These are phyloP conservation scores for Leccinum uliginosum DNA, from an alignment of 768 basidiomycete species.

Conservation along the genomic window DNA sequence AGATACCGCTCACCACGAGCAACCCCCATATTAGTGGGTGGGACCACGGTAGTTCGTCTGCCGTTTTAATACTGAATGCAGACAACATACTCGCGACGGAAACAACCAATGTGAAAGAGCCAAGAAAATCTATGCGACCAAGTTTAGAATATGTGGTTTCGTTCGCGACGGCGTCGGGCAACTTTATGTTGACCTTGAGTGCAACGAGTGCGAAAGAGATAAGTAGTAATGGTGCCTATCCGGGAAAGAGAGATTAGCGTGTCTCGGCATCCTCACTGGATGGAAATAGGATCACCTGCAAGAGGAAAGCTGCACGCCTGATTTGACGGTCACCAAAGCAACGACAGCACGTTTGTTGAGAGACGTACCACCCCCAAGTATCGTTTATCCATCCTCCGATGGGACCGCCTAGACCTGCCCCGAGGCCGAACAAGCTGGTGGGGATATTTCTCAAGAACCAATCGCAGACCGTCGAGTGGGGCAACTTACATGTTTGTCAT, in stretches of 20 bases:
- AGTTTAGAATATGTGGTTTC: slow-evolving; percentile 61
- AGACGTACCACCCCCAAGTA: slow-evolving; percentile 72
- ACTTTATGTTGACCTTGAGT: slow-evolving; percentile 71
- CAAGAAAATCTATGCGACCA: slow-evolving; percentile 78
- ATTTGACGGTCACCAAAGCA: slow-evolving; percentile 10
- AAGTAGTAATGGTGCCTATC: slow-evolving; percentile 70
- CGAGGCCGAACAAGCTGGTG: slow-evolving; percentile 74
- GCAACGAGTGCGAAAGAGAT: slow-evolving; percentile 68
- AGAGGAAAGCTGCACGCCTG: slow-evolving; percentile 83
- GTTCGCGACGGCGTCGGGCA: slow-evolving; percentile 63
- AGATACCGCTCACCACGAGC: slow-evolving; percentile 53
- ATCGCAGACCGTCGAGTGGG: neutral
- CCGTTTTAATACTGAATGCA: slow-evolving; percentile 71
- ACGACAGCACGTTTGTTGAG: neutral
- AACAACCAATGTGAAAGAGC: slow-evolving; percentile 74
- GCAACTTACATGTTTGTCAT: slow-evolving; percentile 74
- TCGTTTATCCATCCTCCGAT: slow-evolving; percentile 85
- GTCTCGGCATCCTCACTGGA: neutral
- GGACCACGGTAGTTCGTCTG: slow-evolving; percentile 75
- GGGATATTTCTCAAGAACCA: slow-evolving; percentile 8
- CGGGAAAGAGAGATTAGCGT: slow-evolving; percentile 12
- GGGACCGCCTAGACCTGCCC: slow-evolving; percentile 76
- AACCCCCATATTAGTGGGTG: slow-evolving; percentile 69
- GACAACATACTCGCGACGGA: slow-evolving; percentile 68
- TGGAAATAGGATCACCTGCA: slow-evolving; percentile 54